Evolutionary conservation across 257 asterid species (phyloP).

Genomic region (Solanum chaucha): DNA sequence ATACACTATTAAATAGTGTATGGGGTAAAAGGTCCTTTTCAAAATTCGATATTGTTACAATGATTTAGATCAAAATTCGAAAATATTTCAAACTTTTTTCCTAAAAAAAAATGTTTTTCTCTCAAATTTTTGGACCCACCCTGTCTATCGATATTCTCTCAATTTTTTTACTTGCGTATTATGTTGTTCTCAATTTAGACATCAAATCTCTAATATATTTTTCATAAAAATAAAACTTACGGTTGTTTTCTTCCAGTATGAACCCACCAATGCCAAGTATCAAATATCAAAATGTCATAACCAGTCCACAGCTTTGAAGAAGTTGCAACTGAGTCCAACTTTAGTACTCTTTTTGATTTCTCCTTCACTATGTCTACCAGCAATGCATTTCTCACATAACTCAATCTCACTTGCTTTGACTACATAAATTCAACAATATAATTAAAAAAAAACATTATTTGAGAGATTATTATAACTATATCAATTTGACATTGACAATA

Average conservation of each 20-base stretch:
- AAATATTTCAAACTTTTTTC: too few relatives aligned
- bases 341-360: slow-evolving; percentile 8
- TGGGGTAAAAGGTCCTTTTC: too few relatives aligned
- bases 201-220: too few relatives aligned
- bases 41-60: too few relatives aligned
- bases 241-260: slow-evolving; percentile 49
- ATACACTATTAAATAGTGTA: too few relatives aligned
- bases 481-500: background rate
- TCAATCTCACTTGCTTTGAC: background rate
- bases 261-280: slow-evolving; percentile 61
- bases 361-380: slow-evolving; percentile 14
- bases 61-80: too few relatives aligned
- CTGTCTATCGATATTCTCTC: background rate
- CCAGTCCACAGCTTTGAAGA: slow-evolving; percentile 8
- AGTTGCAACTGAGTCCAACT: slow-evolving; percentile 11
- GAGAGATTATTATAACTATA: background rate
- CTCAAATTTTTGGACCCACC: background rate
- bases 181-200: background rate
- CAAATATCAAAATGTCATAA: slow-evolving; percentile 22
- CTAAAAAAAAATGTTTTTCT: background rate
- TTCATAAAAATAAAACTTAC: slow-evolving; percentile 7
- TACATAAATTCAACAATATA: background rate
- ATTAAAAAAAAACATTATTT: background rate
- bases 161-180: too few relatives aligned
- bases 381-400: background rate